Conservation (phyloP, 768 basidiomycete genomes). For the Amanita rimosa region DNA sequence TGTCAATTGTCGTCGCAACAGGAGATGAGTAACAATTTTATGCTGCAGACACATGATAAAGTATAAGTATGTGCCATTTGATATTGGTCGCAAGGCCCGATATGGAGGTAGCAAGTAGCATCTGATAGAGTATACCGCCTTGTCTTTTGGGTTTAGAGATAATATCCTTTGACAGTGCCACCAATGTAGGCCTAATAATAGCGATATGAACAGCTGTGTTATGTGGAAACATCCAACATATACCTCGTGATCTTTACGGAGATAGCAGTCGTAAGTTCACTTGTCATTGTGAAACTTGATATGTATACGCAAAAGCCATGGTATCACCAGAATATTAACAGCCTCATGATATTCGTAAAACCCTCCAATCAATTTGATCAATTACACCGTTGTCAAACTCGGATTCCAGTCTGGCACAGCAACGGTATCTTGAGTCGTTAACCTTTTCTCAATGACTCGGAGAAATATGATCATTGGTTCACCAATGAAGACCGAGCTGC, state of each 20-base stretch:
- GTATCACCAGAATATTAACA: no score
- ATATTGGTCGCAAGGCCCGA: conserved; percentile 86
- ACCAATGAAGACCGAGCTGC: background rate
- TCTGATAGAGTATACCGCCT: conserved; percentile 3
- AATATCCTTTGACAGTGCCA: background rate
- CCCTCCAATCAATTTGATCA: no score
- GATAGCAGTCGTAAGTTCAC: background rate
- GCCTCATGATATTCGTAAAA: no score
- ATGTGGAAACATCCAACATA: background rate
- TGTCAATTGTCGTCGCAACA: conserved; percentile 8
- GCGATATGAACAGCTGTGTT: background rate
- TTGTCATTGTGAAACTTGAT: background rate
- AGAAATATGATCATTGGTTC: background rate
- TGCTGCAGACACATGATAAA: conserved; percentile 91
- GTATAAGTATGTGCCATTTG: conserved; percentile 95
- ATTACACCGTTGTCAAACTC: no score
- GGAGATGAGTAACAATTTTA: background rate
- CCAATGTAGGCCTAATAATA: background rate
- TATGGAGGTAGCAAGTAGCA: conserved; percentile 55
- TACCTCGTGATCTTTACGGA: background rate
- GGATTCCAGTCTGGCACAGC: background rate
- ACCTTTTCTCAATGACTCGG: background rate
- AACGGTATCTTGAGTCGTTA: background rate
- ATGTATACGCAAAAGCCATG: no score
- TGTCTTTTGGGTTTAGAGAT: conserved; percentile 6